Evolutionary conservation across 768 basidiomycete species (phyloP).

Genomic region (Amanita rubescens): DNA sequence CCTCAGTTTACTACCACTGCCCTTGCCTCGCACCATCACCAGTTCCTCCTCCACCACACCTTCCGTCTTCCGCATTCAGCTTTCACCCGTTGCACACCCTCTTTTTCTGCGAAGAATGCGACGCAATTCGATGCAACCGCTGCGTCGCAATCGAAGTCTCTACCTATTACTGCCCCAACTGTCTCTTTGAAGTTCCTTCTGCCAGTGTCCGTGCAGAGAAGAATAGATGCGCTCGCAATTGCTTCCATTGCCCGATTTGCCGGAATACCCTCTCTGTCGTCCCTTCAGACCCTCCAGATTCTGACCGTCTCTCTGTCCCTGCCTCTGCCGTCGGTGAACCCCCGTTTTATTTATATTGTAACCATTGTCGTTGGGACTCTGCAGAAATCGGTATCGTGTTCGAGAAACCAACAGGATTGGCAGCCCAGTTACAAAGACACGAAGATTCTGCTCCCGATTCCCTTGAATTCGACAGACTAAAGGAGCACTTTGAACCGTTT

Average conservation of each 20-base stretch:
- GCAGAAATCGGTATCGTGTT: constrained; percentile 87
- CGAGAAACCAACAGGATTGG: constrained; percentile 94
- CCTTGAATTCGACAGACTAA: constrained; percentile 88
- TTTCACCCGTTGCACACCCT: constrained; percentile 81
- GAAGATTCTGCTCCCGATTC: constrained; percentile 82
- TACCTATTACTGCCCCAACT: constrained; percentile 97
- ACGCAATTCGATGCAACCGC: constrained; percentile 86
- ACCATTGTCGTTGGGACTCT: constrained; percentile 93
- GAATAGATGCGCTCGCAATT: constrained; percentile 98
- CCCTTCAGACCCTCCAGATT: constrained; percentile 76
- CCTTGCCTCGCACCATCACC: constrained; percentile 57
- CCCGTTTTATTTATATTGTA: constrained; percentile 88
- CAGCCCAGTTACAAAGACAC: constrained; percentile 86
- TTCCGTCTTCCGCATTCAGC: constrained; percentile 69
- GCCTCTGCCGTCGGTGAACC: constrained; percentile 67
- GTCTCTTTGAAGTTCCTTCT: constrained; percentile 95
- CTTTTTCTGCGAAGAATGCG: constrained; percentile 99
- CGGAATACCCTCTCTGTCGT: constrained; percentile 85
- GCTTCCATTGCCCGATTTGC: constrained; percentile 95
- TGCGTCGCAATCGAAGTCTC: constrained; percentile 93
- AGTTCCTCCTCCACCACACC: constrained; percentile 65
- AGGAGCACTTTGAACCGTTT: constrained; percentile 96
- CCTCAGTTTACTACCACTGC: constrained; percentile 59
- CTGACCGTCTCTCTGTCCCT: constrained; percentile 43
- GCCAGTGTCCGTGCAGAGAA: constrained; percentile 98